phyloP scores from a whole-genome alignment of 176 grass and related monocot genomes.

The Chloris gayana region DNA sequence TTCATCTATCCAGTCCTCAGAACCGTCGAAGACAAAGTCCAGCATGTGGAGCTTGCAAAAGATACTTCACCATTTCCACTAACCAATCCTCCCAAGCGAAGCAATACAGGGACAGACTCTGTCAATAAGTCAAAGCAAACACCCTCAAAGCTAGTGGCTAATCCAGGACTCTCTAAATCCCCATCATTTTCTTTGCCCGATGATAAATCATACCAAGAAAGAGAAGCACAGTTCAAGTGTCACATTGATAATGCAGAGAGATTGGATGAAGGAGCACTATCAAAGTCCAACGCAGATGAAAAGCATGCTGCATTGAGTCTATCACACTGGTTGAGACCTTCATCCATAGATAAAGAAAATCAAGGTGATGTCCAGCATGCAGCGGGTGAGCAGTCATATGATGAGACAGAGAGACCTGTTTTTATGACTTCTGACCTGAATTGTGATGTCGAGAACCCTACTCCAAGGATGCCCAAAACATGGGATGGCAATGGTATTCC shows the following conservation, averaged over 20 bases:
- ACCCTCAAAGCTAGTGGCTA: slow-evolving; percentile 20
- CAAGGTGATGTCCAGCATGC: slow-evolving; percentile 15
- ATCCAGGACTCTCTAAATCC: slow-evolving; percentile 26
- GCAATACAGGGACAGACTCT: slow-evolving; percentile 21
- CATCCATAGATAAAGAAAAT: slow-evolving; percentile 10
- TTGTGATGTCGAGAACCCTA: slow-evolving; percentile 22
- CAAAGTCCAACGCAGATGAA: slow-evolving; percentile 43
- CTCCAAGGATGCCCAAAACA: slow-evolving; percentile 33
- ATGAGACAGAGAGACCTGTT: slow-evolving; percentile 23
- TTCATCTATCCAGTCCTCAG: slow-evolving; percentile 66
- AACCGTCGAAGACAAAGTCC: slow-evolving; percentile 49
- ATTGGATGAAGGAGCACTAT: slow-evolving; percentile 16
- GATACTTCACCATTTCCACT: not conserved
- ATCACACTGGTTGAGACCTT: slow-evolving; percentile 56
- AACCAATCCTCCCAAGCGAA: too few relatives aligned
- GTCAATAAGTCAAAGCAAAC: slow-evolving; percentile 20
- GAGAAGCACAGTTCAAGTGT: slow-evolving; percentile 27
- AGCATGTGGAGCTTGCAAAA: slow-evolving; percentile 7
- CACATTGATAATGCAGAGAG: not conserved
- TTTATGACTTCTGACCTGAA: slow-evolving; percentile 36
- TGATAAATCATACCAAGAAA: slow-evolving; percentile 30
- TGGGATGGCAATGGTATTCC: slow-evolving; percentile 74
- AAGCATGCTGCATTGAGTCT: slow-evolving; percentile 46
- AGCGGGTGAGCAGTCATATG: not conserved
- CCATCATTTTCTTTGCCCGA: slow-evolving; percentile 10